A percentile compares a stretch with the other conserved stretches of the same genome.
Evolutionary conservation across 2,329 filamentous ascomycete species (phyloP).

Genomic region (Apiospora kogelbergensis): DNA sequence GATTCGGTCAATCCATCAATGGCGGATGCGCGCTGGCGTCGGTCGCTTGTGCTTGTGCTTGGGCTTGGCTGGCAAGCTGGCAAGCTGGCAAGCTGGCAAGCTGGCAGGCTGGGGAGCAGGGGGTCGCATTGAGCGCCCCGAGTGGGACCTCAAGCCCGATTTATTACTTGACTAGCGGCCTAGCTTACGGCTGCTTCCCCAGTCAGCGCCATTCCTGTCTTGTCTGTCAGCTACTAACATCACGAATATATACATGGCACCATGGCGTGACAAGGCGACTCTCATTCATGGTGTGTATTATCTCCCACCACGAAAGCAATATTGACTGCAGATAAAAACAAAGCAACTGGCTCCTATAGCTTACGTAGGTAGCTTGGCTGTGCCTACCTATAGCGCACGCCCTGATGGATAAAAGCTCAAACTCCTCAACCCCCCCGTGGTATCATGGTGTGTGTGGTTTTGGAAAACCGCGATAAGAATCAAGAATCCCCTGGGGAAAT

Average conservation of each 20-base stretch:
- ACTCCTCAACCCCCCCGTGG: constrained; percentile 2
- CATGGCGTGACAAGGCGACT: no score
- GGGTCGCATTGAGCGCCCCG: not conserved
- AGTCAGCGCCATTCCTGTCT: not conserved
- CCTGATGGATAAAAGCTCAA: not conserved
- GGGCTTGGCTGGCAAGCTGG: no score
- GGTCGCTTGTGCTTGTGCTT: not conserved
- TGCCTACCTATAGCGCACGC: not conserved
- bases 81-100: no score
- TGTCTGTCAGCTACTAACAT: no score
- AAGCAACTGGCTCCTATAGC: constrained; percentile 1
- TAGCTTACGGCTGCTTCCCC: not conserved
- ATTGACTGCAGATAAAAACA: constrained; percentile 5
- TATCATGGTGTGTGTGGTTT: not conserved
- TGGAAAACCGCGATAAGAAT: not conserved
- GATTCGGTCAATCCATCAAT: not conserved
- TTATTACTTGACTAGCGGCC: not conserved
- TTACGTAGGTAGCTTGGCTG: not conserved
- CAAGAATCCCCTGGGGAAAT: not conserved
- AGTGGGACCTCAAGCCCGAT: not conserved
- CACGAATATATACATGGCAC: no score
- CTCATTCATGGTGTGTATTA: not conserved
- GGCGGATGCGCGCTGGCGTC: not conserved
- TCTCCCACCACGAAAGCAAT: not conserved
- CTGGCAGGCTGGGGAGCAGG: not conserved